Base-by-base conservation (phyloP, 331 rosid genomes). In the Saraca asoca region DNA sequence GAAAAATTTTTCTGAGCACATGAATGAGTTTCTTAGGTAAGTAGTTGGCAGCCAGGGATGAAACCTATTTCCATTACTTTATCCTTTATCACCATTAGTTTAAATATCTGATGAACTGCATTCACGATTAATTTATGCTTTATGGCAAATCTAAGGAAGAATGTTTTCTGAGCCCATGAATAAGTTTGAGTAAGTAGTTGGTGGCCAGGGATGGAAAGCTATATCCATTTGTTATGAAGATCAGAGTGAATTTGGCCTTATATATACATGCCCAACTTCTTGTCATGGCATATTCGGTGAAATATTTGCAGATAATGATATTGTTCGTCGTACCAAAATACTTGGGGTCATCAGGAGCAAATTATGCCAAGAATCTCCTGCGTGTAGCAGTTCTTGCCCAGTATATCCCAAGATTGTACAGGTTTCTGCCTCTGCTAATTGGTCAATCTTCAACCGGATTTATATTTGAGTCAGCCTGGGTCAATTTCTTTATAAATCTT, bases 381-480 rank as follows among this genome's bases (percentile, higher is more conserved):
- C 91, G 91, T 39, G 65, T 73, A 50, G 82, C 85, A 2, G 54
- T 91, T 78, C 83, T 85, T 51, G 75, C 75, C 68, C 98, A 89
- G 69, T 91, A 83, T 64, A 44, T 82, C 31, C 95, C 98, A 58
- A 89, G 82, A 51, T 77, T 89, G 75, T 89, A 8, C 70, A 83
- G 98, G 77, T 83, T 80, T 82, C 64, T 87, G 55, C 93, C 98
- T 7, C 75, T 89, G 59, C 82, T 91, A 44, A 68, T 74, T 66
- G 95, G 95, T 24, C 98, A 91, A 70, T 75, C 95, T 75, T 80
- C 86, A 42, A 80, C 78, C 4, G 96, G 96, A 79, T 82, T 91
- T 75, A 80, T 87, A 70, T 87, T 91, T 74, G 96, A 91, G 85
- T 87, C 98, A 16, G 96, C 96, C 7, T 83, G 96, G 95, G 95